phyloP scores from a whole-genome alignment of 306 rosid species.

The Luffa acutangula region DNA sequence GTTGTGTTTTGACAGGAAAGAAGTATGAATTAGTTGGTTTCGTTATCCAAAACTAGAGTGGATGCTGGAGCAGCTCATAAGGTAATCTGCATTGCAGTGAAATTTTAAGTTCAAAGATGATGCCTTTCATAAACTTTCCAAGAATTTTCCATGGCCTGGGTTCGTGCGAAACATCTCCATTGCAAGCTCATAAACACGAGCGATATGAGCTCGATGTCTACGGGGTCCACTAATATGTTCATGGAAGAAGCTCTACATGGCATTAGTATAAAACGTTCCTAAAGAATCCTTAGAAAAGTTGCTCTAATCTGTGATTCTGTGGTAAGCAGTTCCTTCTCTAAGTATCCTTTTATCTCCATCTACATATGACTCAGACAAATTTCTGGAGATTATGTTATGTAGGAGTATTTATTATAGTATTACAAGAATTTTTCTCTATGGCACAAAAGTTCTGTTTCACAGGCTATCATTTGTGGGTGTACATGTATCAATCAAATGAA shows the following conservation, averaged over 20 bases:
- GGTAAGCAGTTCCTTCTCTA: background rate
- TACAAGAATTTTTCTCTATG: too few relatives aligned
- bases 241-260: background rate
- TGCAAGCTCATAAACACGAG: background rate
- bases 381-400: too few relatives aligned
- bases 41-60: background rate
- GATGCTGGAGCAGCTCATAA: background rate
- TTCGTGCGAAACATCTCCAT: background rate
- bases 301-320: background rate
- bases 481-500: too few relatives aligned
- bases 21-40: constrained; percentile 18
- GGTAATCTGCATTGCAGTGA: background rate
- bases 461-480: too few relatives aligned
- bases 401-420: too few relatives aligned
- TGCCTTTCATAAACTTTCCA: background rate
- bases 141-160: background rate
- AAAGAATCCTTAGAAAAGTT: background rate
- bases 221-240: background rate
- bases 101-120: background rate
- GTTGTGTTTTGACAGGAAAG: constrained; percentile 36
- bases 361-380: background rate
- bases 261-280: background rate
- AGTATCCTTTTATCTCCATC: background rate
- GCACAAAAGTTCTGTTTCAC: too few relatives aligned
- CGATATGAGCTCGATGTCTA: background rate